phyloP scores from a whole-genome alignment of 345 rosid species.

The Eucalyptus cloeziana region DNA sequence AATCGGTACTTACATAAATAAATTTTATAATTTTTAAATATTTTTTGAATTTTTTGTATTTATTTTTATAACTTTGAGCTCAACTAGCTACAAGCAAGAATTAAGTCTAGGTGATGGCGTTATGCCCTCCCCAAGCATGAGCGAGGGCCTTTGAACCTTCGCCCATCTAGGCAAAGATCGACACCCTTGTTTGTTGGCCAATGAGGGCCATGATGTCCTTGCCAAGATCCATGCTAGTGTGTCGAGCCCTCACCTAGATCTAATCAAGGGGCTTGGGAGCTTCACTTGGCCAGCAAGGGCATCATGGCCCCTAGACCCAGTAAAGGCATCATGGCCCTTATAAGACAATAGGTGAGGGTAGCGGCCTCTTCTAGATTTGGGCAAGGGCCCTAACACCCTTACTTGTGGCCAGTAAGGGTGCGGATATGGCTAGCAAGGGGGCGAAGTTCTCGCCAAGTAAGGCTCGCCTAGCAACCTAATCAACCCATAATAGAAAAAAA shows the following conservation, averaged over 20 bases:
- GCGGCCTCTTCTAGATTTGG: background rate
- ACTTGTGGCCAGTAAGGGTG: accelerated
- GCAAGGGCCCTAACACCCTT: background rate
- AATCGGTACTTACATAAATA: accelerated
- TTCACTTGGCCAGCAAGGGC: accelerated
- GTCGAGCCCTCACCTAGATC: accelerated
- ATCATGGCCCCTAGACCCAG: background rate
- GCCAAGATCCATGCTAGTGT: too few relatives aligned
- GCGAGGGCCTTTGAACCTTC: background rate
- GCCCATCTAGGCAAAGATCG: accelerated
- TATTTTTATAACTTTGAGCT: too few relatives aligned
- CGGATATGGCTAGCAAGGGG: accelerated
- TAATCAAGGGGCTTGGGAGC: background rate
- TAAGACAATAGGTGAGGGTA: background rate
- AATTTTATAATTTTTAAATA: too few relatives aligned
- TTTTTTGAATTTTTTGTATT: too few relatives aligned
- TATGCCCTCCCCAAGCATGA: background rate
- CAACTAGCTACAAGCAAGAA: accelerated
- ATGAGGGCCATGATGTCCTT: background rate
- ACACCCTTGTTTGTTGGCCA: background rate
- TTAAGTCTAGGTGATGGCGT: accelerated
- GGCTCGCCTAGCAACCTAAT: too few relatives aligned
- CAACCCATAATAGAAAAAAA: too few relatives aligned
- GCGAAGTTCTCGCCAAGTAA: accelerated
- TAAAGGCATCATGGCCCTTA: background rate